Evolutionary conservation across 768 basidiomycete genomes (phyloP), one percentile per base, ranked within the genome.

Genomic region (Cystobasidium tubakii): DNA sequence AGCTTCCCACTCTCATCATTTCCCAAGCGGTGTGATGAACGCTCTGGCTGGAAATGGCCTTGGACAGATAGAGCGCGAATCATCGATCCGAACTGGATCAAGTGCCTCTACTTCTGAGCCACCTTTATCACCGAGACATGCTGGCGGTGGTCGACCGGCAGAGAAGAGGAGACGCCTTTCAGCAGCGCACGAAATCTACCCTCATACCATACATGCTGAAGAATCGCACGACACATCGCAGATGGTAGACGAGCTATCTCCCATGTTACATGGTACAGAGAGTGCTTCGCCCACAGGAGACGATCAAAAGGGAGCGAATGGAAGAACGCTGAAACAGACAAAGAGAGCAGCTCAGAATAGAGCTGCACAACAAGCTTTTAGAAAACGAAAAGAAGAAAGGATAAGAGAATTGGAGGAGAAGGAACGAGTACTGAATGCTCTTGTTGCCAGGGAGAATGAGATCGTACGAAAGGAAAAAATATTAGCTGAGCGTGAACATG

Each of bases 331-430:
- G 21, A 71, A 74, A 27, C 62, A 55, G 50, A 73, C 65, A 17
- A 74, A 74, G 66, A 42, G 73, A 43, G 73, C 73, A 31, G 73
- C 63, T 39, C 73, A 74, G 53, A 74, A 74, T 34, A 42, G 73
- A 50, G 73, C 73, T 31, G 73, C 73, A 17, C 73, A 74, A 54
- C 63, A 74, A 54, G 73, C 73, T 27, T 74, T 74, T 39, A 3
- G 73, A 36, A 66, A 65, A 31, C 63, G 73, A 25, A 74, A 74
- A 36, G 73, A 74, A 42, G 65, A 67, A 53, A 36, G 65, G 12
- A 74, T 74, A 31, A 25, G 31, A 29, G 73, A 74, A 33, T 44
- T 74, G 9, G 73, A 74, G 34, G 73, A 67, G 12, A 74, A 74
- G 50, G 73, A 55, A 25, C 54, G 27, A 55, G n/a, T 53, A 3